Evolutionary conservation across 75 land plant genomes (phyloP).

Genomic region (Chamaecyparis obtusa): DNA sequence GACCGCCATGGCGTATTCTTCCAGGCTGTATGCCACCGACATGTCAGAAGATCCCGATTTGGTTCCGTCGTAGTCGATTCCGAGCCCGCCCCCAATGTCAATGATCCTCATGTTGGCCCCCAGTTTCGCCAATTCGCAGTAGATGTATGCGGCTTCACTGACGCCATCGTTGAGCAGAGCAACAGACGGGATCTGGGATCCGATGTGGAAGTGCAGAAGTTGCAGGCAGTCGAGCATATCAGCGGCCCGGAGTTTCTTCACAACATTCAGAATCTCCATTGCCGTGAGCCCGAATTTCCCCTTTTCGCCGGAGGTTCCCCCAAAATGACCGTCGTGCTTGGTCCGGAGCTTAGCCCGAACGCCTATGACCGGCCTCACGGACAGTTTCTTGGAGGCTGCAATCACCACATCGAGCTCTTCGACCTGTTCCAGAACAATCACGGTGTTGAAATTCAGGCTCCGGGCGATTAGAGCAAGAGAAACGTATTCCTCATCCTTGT

Average conservation of each 20-base stretch:
- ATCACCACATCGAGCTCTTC: slow-evolving; percentile 85
- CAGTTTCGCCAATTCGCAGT: slow-evolving; percentile 74
- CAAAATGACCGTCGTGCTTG: slow-evolving; percentile 91
- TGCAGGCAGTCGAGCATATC: slow-evolving; percentile 84
- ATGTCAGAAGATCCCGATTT: slow-evolving; percentile 68
- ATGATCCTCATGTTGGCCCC: slow-evolving; percentile 78
- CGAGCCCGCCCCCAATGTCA: slow-evolving; percentile 94
- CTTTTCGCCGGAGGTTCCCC: slow-evolving; percentile 93
- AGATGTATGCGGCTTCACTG: slow-evolving; percentile 80
- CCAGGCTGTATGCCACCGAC: slow-evolving; percentile 73
- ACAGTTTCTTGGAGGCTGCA: slow-evolving; percentile 32
- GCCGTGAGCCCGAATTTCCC: slow-evolving; percentile 92
- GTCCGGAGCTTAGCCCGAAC: slow-evolving; percentile 84
- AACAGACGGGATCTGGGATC: slow-evolving; percentile 90
- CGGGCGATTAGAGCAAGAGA: slow-evolving; percentile 70
- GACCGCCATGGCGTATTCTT: slow-evolving; percentile 75
- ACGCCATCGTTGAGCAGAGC: slow-evolving; percentile 71
- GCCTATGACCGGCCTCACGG: slow-evolving; percentile 75
- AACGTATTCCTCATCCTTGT: slow-evolving; percentile 87
- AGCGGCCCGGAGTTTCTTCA: slow-evolving; percentile 31
- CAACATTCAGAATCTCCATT: slow-evolving; percentile 63
- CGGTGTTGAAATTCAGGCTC: slow-evolving; percentile 55
- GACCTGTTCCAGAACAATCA: slow-evolving; percentile 92
- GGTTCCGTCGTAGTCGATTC: slow-evolving; percentile 91
- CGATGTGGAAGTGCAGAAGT: slow-evolving; percentile 97